Evolutionary conservation across 2,329 filamentous ascomycete species (phyloP).

Genomic region (Amphichorda felina): DNA sequence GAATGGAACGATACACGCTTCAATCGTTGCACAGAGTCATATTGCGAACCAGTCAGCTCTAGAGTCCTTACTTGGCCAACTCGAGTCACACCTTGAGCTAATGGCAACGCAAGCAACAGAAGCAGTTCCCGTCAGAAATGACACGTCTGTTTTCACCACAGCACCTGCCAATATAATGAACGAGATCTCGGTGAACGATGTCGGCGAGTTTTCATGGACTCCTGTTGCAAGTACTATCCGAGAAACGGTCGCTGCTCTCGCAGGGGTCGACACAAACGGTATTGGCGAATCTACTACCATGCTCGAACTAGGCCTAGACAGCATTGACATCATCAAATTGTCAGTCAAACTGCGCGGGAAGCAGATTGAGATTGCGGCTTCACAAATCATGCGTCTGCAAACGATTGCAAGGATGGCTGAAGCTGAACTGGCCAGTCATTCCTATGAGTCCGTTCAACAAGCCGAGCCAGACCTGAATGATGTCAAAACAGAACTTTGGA

Average conservation of each 20-base stretch:
- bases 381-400: conserved; percentile 62
- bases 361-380: conserved; percentile 53
- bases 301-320: conserved; percentile 78
- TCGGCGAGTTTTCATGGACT: conserved; percentile 34
- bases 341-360: conserved; percentile 56
- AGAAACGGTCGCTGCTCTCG: conserved; percentile 50
- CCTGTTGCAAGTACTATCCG: conserved; percentile 39
- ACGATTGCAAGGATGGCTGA: conserved; percentile 50
- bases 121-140: background rate
- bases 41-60: conserved; percentile 19
- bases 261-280: conserved; percentile 34
- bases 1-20: conserved; percentile 37
- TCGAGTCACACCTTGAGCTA: conserved; percentile 15
- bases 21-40: conserved; percentile 43
- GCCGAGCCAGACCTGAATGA: background rate
- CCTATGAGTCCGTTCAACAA: background rate
- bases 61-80: conserved; percentile 22
- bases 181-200: background rate
- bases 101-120: background rate
- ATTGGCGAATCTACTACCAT: conserved; percentile 53
- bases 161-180: background rate
- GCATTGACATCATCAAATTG: conserved; percentile 82
- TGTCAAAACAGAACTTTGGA: conserved; percentile 18
- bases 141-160: background rate
- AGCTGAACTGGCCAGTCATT: background rate